Percentiles rank a stretch among this genome's conserved stretches.
Evolutionary conservation across 768 basidiomycete species (phyloP).

Genomic region (Holtermannia corniformis): DNA sequence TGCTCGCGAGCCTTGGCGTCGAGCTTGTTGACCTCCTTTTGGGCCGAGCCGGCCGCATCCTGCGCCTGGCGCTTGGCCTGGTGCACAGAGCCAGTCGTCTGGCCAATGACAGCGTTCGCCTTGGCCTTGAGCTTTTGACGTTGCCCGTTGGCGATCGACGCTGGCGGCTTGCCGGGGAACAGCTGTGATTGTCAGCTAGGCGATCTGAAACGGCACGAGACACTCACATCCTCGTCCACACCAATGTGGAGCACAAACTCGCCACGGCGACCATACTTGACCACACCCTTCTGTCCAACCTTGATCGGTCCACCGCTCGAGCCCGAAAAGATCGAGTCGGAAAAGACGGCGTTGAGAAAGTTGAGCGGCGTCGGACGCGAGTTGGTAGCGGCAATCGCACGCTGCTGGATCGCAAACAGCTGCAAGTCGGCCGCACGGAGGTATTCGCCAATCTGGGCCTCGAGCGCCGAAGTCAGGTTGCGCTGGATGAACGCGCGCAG

Average conservation of each 20-base stretch:
- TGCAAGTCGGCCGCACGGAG: slow-evolving; percentile 42
- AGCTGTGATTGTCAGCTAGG: slow-evolving; percentile 9
- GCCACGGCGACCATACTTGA: slow-evolving; percentile 43
- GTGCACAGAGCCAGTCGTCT: slow-evolving; percentile 28
- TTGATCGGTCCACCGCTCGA: slow-evolving; percentile 19
- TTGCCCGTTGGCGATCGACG: slow-evolving; percentile 31
- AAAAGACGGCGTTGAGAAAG: slow-evolving; percentile 39
- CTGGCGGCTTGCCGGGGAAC: slow-evolving; percentile 40
- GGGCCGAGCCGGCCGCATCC: slow-evolving; percentile 29
- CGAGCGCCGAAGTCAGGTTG: slow-evolving; percentile 37
- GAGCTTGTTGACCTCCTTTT: slow-evolving; percentile 33
- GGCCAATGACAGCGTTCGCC: slow-evolving; percentile 19
- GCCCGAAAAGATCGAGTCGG: slow-evolving; percentile 34
- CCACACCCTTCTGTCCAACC: slow-evolving; percentile 38
- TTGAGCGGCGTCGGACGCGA: slow-evolving; percentile 41
- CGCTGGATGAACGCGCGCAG: slow-evolving; percentile 38
- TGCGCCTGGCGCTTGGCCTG: slow-evolving; percentile 31
- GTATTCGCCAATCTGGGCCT: slow-evolving; percentile 38
- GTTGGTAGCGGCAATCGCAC: slow-evolving; percentile 85
- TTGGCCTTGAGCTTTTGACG: slow-evolving; percentile 33
- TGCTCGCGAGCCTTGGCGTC: slow-evolving; percentile 27
- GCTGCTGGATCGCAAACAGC: slow-evolving; percentile 70
- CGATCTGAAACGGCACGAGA: slow-evolving; percentile 2
- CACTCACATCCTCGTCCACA: slow-evolving; percentile 41
- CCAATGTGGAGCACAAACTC: slow-evolving; percentile 44